A percentile compares a stretch with the other conserved stretches of the same genome.
Conservation (phyloP, 768 basidiomycete species). For the Boletus subcaerulescens region DNA sequence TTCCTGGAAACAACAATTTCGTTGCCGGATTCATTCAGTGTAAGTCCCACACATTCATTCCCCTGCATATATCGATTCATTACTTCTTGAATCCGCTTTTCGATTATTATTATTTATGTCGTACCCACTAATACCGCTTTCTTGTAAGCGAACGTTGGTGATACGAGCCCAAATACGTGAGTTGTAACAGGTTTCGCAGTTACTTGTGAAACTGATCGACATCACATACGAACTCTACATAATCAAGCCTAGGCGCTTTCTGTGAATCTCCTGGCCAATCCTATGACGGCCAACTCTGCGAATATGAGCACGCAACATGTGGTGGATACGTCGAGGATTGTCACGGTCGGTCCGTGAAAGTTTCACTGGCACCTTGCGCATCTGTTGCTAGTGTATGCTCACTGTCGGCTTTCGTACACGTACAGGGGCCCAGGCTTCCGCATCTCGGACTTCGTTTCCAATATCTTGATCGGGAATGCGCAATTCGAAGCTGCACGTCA, state of each 20-base stretch:
- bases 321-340: constrained; percentile 66
- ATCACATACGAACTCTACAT: constrained; percentile 1
- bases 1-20: constrained; percentile 70
- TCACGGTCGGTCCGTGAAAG: constrained; percentile 55
- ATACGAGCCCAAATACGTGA: constrained; percentile 77
- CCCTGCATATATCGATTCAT: background rate
- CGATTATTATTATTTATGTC: background rate
- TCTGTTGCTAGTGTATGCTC: background rate
- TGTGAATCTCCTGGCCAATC: constrained; percentile 73
- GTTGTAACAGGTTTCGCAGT: constrained; percentile 22
- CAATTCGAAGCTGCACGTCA: constrained; percentile 69
- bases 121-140: background rate
- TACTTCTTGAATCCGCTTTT: background rate
- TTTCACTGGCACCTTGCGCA: background rate
- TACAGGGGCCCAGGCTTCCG: constrained; percentile 72
- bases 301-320: constrained; percentile 72
- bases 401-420: background rate
- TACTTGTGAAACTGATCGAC: background rate
- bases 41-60: constrained; percentile 30
- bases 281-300: constrained; percentile 65
- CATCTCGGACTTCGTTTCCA: constrained; percentile 73
- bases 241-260: constrained; percentile 57
- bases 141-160: constrained; percentile 69
- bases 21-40: constrained; percentile 76
- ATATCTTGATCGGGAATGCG: constrained; percentile 62